Conservation (phyloP, 1,139 yeast species). For the Blastobotrys serpentis region DNA sequence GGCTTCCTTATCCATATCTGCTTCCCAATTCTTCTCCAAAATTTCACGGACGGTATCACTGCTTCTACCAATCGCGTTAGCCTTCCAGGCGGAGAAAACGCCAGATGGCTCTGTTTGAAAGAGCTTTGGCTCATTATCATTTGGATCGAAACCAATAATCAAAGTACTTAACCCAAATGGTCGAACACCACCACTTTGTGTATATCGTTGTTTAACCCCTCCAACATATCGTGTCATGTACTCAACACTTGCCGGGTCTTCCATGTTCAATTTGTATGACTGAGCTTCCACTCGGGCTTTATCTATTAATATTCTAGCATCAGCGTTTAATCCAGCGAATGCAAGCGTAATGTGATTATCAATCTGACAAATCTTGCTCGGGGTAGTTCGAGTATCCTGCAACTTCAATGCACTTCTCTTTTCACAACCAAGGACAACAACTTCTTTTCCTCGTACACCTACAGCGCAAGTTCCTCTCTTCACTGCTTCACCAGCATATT, state of each 20-base stretch:
- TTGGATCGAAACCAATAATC: conserved; percentile 92
- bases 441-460: conserved; percentile 86
- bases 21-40: conserved; percentile 85
- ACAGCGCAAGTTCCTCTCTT: conserved; percentile 98
- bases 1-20: conserved; percentile 66
- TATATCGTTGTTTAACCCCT: conserved; percentile 93
- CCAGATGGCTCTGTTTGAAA: conserved; percentile 98
- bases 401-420: conserved; percentile 91
- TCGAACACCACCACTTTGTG: conserved; percentile 97
- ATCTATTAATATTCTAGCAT: conserved; percentile 90
- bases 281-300: conserved; percentile 97
- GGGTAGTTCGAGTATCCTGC: conserved; percentile 95
- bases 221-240: conserved; percentile 93
- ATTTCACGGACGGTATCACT: conserved; percentile 94
- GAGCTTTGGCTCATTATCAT: conserved; percentile 75
- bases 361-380: conserved; percentile 86
- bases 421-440: conserved; percentile 94
- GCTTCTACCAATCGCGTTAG: conserved; percentile 95
- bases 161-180: conserved; percentile 94
- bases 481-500: conserved; percentile 96
- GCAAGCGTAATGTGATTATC: conserved; percentile 91
- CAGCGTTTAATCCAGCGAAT: conserved; percentile 97
- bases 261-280: conserved; percentile 89
- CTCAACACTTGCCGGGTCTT: conserved; percentile 90
- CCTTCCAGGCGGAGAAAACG: conserved; percentile 98